A percentile compares a stretch with the other conserved stretches of the same genome.
These are phyloP conservation scores for Cercospora sp. DNA, from an alignment of 2,329 filamentous ascomycete species.

Conservation along the genomic window DNA sequence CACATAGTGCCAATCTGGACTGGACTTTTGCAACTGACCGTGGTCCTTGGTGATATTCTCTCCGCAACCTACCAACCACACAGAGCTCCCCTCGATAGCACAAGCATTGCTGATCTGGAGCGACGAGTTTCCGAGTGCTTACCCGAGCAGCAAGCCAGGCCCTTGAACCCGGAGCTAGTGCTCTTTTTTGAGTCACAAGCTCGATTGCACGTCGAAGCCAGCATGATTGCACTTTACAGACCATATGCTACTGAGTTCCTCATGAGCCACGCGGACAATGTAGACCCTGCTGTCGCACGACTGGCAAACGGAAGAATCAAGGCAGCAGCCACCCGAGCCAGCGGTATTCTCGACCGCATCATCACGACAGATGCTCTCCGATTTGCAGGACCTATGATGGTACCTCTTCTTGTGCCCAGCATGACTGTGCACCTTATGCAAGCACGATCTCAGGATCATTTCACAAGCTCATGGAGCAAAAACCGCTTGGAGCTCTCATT, in stretches of 20 bases:
- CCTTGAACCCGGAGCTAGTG: conserved; percentile 8
- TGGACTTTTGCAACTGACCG: conserved; percentile 16
- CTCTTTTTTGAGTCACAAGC: conserved; percentile 15
- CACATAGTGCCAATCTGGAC: conserved; percentile 19
- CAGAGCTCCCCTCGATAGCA: conserved; percentile 5
- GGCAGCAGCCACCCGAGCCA: conserved; percentile 12
- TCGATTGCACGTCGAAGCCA: conserved; percentile 12
- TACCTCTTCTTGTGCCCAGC: conserved; percentile 19
- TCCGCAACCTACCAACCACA: conserved; percentile 12
- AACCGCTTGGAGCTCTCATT: conserved; percentile 20
- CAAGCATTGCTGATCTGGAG: conserved; percentile 12
- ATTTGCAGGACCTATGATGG: conserved; percentile 15
- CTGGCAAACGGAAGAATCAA: conserved; percentile 9
- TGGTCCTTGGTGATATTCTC: conserved; percentile 15
- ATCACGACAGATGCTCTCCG: conserved; percentile 6
- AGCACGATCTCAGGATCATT: conserved; percentile 14
- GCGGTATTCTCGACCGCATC: conserved; percentile 13
- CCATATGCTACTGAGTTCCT: conserved; percentile 16
- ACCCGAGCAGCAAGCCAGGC: conserved; percentile 9
- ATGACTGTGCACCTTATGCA: conserved; percentile 21
- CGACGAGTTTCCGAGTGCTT: conserved; percentile 12
- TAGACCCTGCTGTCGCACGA: conserved; percentile 2
- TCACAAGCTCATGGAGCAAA: conserved; percentile 19
- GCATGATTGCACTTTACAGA: conserved; percentile 15
- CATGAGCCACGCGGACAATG: neutral